phyloP scores from a whole-genome alignment of 169 alveolate genomes.

The Eimeria brunetti region DNA sequence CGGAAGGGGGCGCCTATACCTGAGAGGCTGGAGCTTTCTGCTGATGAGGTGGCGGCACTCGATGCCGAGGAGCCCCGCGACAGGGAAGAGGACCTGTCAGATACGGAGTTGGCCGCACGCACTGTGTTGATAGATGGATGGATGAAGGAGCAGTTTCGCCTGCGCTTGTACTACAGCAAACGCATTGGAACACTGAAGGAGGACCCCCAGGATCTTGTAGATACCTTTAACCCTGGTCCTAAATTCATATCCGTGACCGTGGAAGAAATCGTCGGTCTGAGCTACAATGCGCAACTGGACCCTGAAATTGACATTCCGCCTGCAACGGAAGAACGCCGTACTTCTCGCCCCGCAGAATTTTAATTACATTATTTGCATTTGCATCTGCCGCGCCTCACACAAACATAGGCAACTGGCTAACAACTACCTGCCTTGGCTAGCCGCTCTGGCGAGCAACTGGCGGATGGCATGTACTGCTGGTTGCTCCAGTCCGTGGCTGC shows the following conservation, averaged over 20 bases:
- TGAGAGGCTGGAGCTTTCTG: neutral
- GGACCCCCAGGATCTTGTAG: conserved; percentile 29
- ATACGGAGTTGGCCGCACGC: neutral
- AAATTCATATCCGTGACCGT: neutral
- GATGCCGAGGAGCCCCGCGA: conserved; percentile 38
- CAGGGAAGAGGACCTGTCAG: conserved; percentile 43
- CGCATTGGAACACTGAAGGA: conserved; percentile 21
- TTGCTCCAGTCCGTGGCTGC: neutral
- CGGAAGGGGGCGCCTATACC: conserved; percentile 42
- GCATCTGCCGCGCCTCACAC: conserved; percentile 10
- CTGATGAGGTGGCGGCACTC: conserved; percentile 36
- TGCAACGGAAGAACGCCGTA: neutral
- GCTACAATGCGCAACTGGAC: conserved; percentile 50
- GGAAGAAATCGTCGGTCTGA: conserved; percentile 26
- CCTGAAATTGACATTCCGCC: neutral
- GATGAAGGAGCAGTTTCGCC: conserved; percentile 59
- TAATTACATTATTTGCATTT: neutral
- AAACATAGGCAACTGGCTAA: neutral
- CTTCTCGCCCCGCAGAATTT: conserved; percentile 22
- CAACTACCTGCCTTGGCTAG: neutral
- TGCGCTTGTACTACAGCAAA: conserved; percentile 37
- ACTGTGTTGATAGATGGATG: neutral
- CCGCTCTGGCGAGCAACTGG: neutral
- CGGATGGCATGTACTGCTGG: neutral
- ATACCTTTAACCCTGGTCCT: conserved; percentile 31